Evolutionary conservation across 441 rosid species (phyloP), one percentile per base, ranked within the genome.

Genomic region (Kokia cookei): DNA sequence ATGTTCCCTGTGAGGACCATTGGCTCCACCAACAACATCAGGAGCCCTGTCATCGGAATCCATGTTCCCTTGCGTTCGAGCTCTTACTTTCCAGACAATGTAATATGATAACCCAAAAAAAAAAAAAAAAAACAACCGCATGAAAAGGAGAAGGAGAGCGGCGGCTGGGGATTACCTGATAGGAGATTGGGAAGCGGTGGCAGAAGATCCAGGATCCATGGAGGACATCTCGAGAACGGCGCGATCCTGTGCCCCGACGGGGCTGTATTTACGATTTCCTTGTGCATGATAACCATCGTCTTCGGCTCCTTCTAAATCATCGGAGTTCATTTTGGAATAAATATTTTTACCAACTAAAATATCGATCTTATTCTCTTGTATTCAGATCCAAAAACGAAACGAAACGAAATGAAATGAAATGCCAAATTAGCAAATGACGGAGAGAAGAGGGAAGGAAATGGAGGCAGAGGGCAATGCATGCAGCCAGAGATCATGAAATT

Each of bases 221-320:
- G 98, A 82, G 2, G 98, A 86, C 98, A 96, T 93, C 84, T 92
- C 91, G 70, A 96, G 87, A 72, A 93, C 96, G 57, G 99, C 99
- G 15, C 91, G 91, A 87, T 96, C 99, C 76, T 92, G 84, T 47
- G 94, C 92, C 62, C 87, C 97, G 27, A 96, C 99, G 2, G 99
- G 99, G 26, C 87, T 77, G 84, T 96, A 96, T 82, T 88, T 88
- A 51, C 96, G 86, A 50, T 90, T 92, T 22, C 77, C 81, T 72
- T 76, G 72, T 77, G 73, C 73, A 35, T 67, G 86, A 69, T 88
- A 83, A 47, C 87, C 95, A 50, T 89, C 96, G 9, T 84, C 97
- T 35, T 82, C 84, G 51, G 89, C 97, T 58, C 86, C 84, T 78
- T 93, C 98, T 48, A 85, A 77, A 74, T 87, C 98, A 54, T 80